A percentile compares a stretch with the other conserved stretches of the same genome.
These are phyloP conservation scores for Plantago major DNA, from an alignment of 257 asterid genomes.

Conservation along the genomic window DNA sequence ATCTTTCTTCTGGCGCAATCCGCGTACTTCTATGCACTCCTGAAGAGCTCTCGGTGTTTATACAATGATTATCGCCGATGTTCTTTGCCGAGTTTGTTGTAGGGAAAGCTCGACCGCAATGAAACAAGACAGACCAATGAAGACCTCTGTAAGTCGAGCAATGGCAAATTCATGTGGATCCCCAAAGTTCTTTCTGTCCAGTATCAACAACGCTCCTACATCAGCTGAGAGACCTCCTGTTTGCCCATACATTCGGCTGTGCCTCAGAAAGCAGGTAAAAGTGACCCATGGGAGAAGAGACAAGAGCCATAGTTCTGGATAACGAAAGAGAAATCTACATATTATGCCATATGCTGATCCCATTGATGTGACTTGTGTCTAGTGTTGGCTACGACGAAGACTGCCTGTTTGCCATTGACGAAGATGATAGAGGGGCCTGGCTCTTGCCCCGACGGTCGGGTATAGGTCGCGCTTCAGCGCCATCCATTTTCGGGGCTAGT, in stretches of 20 bases:
- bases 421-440: slow-evolving; percentile 69
- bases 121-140: slow-evolving; percentile 48
- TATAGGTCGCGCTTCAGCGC: too few relatives aligned
- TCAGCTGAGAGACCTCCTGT: slow-evolving; percentile 63
- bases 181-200: slow-evolving; percentile 62
- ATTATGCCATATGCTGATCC: slow-evolving; percentile 77
- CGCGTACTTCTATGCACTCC: slow-evolving; percentile 31
- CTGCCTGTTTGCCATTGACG: slow-evolving; percentile 48
- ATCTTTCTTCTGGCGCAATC: too few relatives aligned
- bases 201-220: slow-evolving; percentile 57
- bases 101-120: slow-evolving; percentile 45
- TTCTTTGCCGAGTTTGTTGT: slow-evolving; percentile 54
- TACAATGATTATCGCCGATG: slow-evolving; percentile 44
- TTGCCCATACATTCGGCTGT: slow-evolving; percentile 60
- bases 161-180: slow-evolving; percentile 52
- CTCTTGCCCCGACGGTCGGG: too few relatives aligned
- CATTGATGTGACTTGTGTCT: slow-evolving; percentile 62
- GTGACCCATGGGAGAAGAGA: slow-evolving; percentile 72
- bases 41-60: slow-evolving; percentile 26
- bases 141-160: slow-evolving; percentile 46
- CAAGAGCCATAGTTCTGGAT: slow-evolving; percentile 32
- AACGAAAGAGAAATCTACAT: slow-evolving; percentile 42
- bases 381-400: slow-evolving; percentile 51
- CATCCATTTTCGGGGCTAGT: too few relatives aligned
- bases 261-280: slow-evolving; percentile 42